A percentile compares a stretch with the other conserved stretches of the same genome.
Conservation (phyloP, 495 filamentous ascomycete genomes). For the Hypoxylon fuscum region DNA sequence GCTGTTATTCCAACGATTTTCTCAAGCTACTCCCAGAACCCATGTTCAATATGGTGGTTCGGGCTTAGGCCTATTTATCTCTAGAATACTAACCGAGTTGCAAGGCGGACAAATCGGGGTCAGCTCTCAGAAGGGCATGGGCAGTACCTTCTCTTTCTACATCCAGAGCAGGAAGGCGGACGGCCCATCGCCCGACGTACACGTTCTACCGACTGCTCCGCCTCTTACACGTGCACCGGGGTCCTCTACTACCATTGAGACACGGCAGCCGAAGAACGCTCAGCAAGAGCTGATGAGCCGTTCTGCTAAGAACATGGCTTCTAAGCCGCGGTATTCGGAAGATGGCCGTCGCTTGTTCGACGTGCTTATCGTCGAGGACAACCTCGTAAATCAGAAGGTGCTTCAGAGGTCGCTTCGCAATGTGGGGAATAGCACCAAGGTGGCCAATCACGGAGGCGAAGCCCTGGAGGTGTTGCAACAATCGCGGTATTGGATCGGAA, state of each 20-base stretch:
- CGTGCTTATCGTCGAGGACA: slow-evolving; percentile 83
- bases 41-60: slow-evolving; percentile 85
- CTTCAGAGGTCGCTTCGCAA: slow-evolving; percentile 75
- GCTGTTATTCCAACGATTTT: slow-evolving; percentile 81
- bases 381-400: slow-evolving; percentile 81
- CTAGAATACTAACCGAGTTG: slow-evolving; percentile 76
- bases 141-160: slow-evolving; percentile 88
- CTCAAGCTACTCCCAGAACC: slow-evolving; percentile 77
- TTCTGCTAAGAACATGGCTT: slow-evolving; percentile 9
- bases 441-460: slow-evolving; percentile 84
- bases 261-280: slow-evolving; percentile 33
- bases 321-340: slow-evolving; percentile 41
- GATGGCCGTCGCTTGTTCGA: slow-evolving; percentile 49
- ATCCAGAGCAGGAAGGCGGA: slow-evolving; percentile 55
- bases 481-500: slow-evolving; percentile 59
- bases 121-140: slow-evolving; percentile 71
- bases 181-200: slow-evolving; percentile 24
- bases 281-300: slow-evolving; percentile 8
- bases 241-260: slow-evolving; percentile 38
- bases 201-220: slow-evolving; percentile 29
- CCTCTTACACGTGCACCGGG: slow-evolving; percentile 44
- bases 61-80: slow-evolving; percentile 85
- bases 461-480: slow-evolving; percentile 64
- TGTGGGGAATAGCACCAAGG: slow-evolving; percentile 71
- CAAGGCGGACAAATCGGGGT: slow-evolving; percentile 89